A percentile compares a stretch with the other conserved stretches of the same genome.
phyloP scores from a whole-genome alignment of 2,329 filamentous ascomycete genomes.

The Ophiocordyceps unilateralis region DNA sequence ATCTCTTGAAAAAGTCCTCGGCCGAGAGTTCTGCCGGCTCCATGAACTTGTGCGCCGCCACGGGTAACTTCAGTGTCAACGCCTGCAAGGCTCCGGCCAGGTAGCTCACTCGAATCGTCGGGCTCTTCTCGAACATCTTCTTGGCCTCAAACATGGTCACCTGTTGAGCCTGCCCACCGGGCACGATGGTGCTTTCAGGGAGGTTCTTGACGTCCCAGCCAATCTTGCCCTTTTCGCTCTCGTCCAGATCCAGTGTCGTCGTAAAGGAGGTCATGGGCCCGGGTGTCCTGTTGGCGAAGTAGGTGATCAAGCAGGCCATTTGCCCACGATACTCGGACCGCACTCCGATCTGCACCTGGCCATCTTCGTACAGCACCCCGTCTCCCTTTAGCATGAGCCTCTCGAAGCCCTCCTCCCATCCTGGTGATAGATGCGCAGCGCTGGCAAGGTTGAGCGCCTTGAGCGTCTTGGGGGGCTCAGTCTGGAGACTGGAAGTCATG shows the following conservation, averaged over 20 bases:
- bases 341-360: conserved; percentile 80
- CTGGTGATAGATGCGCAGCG: conserved; percentile 79
- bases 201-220: conserved; percentile 79
- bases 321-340: conserved; percentile 92
- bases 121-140: conserved; percentile 62
- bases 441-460: conserved; percentile 76
- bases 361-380: conserved; percentile 87
- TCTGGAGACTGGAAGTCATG: conserved; percentile 43
- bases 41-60: conserved; percentile 92
- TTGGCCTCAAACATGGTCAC: conserved; percentile 89
- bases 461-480: conserved; percentile 35
- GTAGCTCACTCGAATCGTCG: conserved; percentile 88
- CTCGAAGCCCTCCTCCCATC: conserved; percentile 86
- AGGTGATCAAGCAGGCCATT: conserved; percentile 86
- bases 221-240: conserved; percentile 44
- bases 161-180: conserved; percentile 70
- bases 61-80: conserved; percentile 75
- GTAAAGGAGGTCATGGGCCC: conserved; percentile 80
- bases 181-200: conserved; percentile 62
- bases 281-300: conserved; percentile 88
- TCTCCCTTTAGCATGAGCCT: conserved; percentile 63
- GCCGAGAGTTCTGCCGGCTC: conserved; percentile 69
- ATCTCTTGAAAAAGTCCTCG: conserved; percentile 97
- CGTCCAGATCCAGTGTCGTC: conserved; percentile 74
- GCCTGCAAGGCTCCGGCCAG: conserved; percentile 86